Base-by-base conservation (phyloP, 139 green algal species). In the Auxenochlorella protothecoides region DNA sequence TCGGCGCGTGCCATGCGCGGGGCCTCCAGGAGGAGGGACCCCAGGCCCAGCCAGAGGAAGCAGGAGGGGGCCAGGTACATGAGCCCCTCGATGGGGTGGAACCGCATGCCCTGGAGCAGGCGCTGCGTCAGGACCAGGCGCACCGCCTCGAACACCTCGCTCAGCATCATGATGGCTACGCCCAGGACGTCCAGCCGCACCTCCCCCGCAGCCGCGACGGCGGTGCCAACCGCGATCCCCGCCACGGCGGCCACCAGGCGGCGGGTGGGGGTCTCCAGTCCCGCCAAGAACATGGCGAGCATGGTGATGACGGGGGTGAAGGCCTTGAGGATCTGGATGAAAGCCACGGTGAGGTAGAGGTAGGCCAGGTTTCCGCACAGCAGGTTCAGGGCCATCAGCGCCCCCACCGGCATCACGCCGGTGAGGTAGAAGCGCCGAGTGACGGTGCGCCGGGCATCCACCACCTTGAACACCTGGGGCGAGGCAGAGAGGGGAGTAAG, bases 241-340 rank as follows among this genome's bases (percentile, higher is more conserved):
- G 74, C 9, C 15, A 91, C 86, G 0, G 81, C 86, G 0, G 54
- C 6, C 6, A 95, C 85, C 10, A 95, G 82, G 3, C 70, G 75
- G 4, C 68, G 54, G 5, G 77, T 88, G 55, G 91, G 91, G 10
- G 81, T 75, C 75, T 96, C 90, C 57, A 97, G 75, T 0, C 79
- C 62, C 0, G 87, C 82, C 0, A 90, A 15, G 73, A 96, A 96
- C 0, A 97, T 83, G 5, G 81, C 83, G 2, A 91, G 0, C 90
- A 97, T 96, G 0, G 90, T 96, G 52, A 94, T 87, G 27, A 97
- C 86, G 2, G 91, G 91, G 3, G 89, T 96, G 81, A 97, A 93
- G 3, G 89, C 88, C 77, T 85, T 88, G 15, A 87, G 75, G 63
- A 89, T 85, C 61, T 86, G 80, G 53, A 85, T 86, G 73, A 85